A percentile compares a stretch with the other conserved stretches of the same genome.
phyloP scores from a whole-genome alignment of 331 rosid species.

The Arachis monticola region DNA sequence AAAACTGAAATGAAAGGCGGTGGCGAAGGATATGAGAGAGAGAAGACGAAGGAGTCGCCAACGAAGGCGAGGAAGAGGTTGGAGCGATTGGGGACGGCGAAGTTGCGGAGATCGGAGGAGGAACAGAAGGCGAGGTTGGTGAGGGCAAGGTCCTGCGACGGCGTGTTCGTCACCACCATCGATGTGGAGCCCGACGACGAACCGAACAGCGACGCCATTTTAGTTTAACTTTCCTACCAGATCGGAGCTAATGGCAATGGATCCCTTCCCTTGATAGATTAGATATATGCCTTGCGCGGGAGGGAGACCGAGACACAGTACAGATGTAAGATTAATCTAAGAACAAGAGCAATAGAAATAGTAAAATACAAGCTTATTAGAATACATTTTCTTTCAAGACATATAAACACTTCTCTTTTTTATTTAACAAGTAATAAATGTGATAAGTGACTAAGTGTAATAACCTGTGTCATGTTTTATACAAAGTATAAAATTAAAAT shows the following conservation, averaged over 20 bases:
- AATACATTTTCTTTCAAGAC: no score
- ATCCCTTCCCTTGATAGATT: not conserved
- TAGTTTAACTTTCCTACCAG: not conserved
- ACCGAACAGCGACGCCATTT: constrained; percentile 67
- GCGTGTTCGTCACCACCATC: constrained; percentile 74
- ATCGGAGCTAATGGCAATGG: constrained; percentile 35
- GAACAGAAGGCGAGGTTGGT: constrained; percentile 82
- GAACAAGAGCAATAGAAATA: no score
- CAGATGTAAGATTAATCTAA: no score
- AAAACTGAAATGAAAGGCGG: not conserved
- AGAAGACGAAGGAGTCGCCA: constrained; percentile 71
- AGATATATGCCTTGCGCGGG: constrained; percentile 36
- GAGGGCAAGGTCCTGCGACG: constrained; percentile 68
- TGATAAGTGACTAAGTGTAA: no score
- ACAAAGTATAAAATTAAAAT: no score
- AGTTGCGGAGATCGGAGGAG: constrained; percentile 67
- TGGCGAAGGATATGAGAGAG: constrained; percentile 77
- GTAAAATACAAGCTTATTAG: no score
- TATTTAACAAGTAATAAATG: no score
- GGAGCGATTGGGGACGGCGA: constrained; percentile 64
- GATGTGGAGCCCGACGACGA: constrained; percentile 47
- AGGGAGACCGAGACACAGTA: not conserved
- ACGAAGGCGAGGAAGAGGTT: constrained; percentile 64
- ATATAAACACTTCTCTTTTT: no score
- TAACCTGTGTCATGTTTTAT: no score